Evolutionary conservation across 495 filamentous ascomycete species (phyloP).

Genomic region (Glonium stellatum): DNA sequence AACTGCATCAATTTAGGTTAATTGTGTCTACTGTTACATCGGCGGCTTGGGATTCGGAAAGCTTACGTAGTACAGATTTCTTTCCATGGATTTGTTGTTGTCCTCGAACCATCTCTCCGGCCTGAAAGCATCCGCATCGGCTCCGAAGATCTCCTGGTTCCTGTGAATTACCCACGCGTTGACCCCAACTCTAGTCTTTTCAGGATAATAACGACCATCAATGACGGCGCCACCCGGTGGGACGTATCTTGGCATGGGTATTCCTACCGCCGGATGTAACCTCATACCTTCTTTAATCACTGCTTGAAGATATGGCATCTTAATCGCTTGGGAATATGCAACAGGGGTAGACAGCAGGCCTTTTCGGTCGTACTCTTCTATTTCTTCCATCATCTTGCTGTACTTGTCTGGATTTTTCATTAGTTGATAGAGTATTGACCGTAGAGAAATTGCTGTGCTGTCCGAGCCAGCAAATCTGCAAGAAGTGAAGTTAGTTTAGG

Average conservation of each 20-base stretch:
- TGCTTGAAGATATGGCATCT: no score
- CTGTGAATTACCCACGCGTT: conserved; percentile 30
- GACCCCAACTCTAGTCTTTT: conserved; percentile 21
- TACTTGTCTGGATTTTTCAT: no score
- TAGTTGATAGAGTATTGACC: no score
- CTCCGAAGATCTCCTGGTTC: conserved; percentile 17
- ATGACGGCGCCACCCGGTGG: conserved; percentile 23
- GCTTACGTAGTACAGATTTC: conserved; percentile 24
- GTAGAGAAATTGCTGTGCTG: no score
- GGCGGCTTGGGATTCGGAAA: neutral
- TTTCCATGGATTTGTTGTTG: conserved; percentile 25
- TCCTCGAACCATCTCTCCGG: conserved; percentile 29
- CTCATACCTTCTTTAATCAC: conserved; percentile 25
- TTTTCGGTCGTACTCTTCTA: no score
- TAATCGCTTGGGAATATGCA: no score
- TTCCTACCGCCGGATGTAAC: conserved; percentile 23
- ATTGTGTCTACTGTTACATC: no score
- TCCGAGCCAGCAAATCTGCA: no score
- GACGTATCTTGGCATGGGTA: conserved; percentile 22
- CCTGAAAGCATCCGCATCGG: conserved; percentile 25
- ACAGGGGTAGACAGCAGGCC: no score
- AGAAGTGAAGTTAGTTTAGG: no score
- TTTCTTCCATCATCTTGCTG: no score
- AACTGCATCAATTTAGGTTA: conserved; percentile 11
- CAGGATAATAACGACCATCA: conserved; percentile 18